Evolutionary conservation across 1,139 yeast species (phyloP), one percentile per base, ranked within the genome.

Genomic region (Taphrina pruni): DNA sequence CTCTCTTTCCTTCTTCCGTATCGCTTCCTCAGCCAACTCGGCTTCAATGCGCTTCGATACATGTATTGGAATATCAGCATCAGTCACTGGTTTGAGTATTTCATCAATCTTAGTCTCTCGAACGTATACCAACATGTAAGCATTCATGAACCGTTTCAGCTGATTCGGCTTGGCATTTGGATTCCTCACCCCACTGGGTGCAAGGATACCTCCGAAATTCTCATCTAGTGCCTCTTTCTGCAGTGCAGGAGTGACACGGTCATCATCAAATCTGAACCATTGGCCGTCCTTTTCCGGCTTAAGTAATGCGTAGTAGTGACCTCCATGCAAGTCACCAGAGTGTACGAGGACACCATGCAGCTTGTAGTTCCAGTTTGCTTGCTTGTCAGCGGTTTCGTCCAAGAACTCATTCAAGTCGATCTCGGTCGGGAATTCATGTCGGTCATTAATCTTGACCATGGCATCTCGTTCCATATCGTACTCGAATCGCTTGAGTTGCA

Each of bases 251-350:
- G 96, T 90, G 51, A 95, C 99, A 72, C 88, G 86, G 75, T 94
- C 99, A 77, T 94, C 99, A 77, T 94, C 99, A 81, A 93, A 94
- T 76, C 94, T 84, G 77, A 85, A 88, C 99, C 99, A 95, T 32
- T 86, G 81, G 69, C 87, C 86, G 55, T 85, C 84, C 9, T 85
- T 81, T 48, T 84, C 83, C 1, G 99, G 98, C 77, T 88, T 92
- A 69, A 95, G 87, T 86, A 94, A 84, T 0, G 99, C 95, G 77
- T 94, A 94, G 78, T 94, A 94, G 77, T 94, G 99, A 35, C 99
- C 99, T 67, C 94, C 90, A 32, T 96, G 90, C 69, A 94, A 88
- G 76, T 93, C 96, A 72, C 99, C 99, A 66, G 93, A 89, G 77
- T 94, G 99, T 6, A 94, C 98, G 71, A 94, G 82, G 1, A 95